Percentiles rank a stretch among this genome's conserved stretches.
These are phyloP conservation scores for Ustilago esculenta DNA, from an alignment of 1,284 basidiomycete genomes.

Conservation along the genomic window DNA sequence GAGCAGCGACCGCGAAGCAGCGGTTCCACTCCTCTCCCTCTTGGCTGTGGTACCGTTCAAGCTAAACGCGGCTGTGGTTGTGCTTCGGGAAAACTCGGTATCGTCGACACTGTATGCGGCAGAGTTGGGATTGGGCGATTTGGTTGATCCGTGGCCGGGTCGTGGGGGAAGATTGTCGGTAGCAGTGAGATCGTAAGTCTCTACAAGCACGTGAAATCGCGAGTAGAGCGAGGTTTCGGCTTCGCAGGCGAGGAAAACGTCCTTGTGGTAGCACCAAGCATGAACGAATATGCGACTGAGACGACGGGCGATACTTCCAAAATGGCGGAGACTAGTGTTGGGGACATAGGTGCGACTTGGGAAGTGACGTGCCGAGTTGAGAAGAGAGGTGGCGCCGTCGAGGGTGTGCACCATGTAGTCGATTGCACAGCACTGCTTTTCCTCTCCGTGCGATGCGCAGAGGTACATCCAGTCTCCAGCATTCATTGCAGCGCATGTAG, in stretches of 20 bases:
- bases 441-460: slow-evolving; percentile 81
- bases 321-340: slow-evolving; percentile 81
- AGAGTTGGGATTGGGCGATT: neutral
- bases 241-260: slow-evolving; percentile 87
- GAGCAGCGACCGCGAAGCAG: slow-evolving; percentile 22
- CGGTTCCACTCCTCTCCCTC: slow-evolving; percentile 32
- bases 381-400: slow-evolving; percentile 89
- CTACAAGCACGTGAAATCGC: slow-evolving; percentile 84
- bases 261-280: slow-evolving; percentile 80
- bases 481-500: slow-evolving; percentile 92
- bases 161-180: slow-evolving; percentile 44
- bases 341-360: slow-evolving; percentile 72
- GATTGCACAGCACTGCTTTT: slow-evolving; percentile 82
- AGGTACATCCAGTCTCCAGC: slow-evolving; percentile 96
- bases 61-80: slow-evolving; percentile 10
- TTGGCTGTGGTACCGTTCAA: slow-evolving; percentile 30
- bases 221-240: slow-evolving; percentile 89
- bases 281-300: slow-evolving; percentile 95
- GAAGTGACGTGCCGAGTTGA: slow-evolving; percentile 89
- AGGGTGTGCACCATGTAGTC: slow-evolving; percentile 96
- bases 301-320: slow-evolving; percentile 84
- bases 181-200: slow-evolving; percentile 76
- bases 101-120: slow-evolving; percentile 1
- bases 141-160: slow-evolving; percentile 7
- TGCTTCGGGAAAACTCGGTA: slow-evolving; percentile 21